Evolutionary conservation across 75 land plant genomes (phyloP), one percentile per base, ranked within the genome.

Genomic region (Sequoia sempervirens): DNA sequence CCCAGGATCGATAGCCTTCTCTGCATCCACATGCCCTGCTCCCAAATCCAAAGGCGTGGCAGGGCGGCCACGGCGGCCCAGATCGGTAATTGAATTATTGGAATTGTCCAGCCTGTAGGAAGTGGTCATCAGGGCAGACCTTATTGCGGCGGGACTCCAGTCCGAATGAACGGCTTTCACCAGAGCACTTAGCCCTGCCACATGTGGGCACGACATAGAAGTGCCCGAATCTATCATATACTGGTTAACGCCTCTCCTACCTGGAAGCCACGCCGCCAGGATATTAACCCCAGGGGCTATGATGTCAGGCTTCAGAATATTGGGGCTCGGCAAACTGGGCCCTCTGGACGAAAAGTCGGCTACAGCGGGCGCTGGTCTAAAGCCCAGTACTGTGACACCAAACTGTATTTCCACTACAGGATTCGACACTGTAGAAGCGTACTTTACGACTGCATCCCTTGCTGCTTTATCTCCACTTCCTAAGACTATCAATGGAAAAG

Each of bases 151-250:
- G 41, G 75, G 37, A 47, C 90, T 89, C 85, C 93, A 92, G 0
- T 86, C 86, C 3, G 88, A 87, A 82, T 90, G 90, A 4, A 86
- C 90, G 1, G 58, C 58, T 54, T 54, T 54, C 58, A 54, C 36
- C 17, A 90, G 81, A n/a, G 89, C 92, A 0, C 87, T 88, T 6
- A 90, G 84, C 8, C 93, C 93, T 47, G 85, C 84, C 56, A 82
- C 90, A 58, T 92, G 93, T 3, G 91, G 89, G 61, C 89, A 86
- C 13, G 93, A 84, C 92, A 90, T 90, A 46, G 92, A 90, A 0
- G 93, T 88, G 0, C 93, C 93, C 0, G 93, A 89, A 0, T 84
- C 34, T 34, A 92, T 68, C 45, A 70, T 83, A 86, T 86, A 92
- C 79, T 81, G 52, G 36, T 5, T 2, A 0, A 15, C 13, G 58